Conservation (phyloP, 495 filamentous ascomycete species). For the Aspergillus campestris region DNA sequence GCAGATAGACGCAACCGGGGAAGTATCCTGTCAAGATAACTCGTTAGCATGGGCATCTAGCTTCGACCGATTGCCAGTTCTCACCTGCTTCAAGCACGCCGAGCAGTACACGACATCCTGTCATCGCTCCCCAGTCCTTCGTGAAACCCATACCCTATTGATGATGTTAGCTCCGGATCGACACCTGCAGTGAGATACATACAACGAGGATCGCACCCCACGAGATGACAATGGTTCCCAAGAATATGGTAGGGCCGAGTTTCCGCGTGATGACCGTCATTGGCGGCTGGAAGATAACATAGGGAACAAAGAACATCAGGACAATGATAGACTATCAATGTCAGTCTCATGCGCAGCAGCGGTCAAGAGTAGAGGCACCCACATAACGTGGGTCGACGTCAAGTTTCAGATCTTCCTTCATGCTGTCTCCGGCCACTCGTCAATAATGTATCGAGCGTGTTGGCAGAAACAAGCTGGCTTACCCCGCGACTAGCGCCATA, state of each 20-base stretch:
- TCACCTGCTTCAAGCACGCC: conserved; percentile 44
- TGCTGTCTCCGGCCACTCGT: conserved; percentile 14
- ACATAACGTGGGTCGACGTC: conserved; percentile 34
- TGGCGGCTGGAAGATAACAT: conserved; percentile 55
- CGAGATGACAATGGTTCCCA: conserved; percentile 43
- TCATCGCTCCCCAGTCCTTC: conserved; percentile 40
- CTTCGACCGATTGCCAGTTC: too few species aligned
- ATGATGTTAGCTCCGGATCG: not conserved
- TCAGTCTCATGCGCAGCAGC: too few species aligned
- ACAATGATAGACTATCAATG: conserved; percentile 43
- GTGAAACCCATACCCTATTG: conserved; percentile 16
- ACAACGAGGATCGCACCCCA: conserved; percentile 43
- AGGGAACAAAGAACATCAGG: conserved; percentile 60
- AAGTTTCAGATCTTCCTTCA: conserved; percentile 46
- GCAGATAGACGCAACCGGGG: conserved; percentile 53
- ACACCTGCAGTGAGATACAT: not conserved
- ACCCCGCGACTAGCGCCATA: conserved; percentile 54
- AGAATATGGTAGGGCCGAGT: conserved; percentile 49
- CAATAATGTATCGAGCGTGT: not conserved
- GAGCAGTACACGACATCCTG: conserved; percentile 48
- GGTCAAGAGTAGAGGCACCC: not conserved
- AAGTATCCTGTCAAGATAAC: conserved; percentile 38
- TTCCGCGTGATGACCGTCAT: conserved; percentile 50
- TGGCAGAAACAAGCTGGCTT: conserved; percentile 2
- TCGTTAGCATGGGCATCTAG: too few species aligned